Evolutionary conservation across 345 rosid species (phyloP), one percentile per base, ranked within the genome.

Genomic region (Sapria himalayana): DNA sequence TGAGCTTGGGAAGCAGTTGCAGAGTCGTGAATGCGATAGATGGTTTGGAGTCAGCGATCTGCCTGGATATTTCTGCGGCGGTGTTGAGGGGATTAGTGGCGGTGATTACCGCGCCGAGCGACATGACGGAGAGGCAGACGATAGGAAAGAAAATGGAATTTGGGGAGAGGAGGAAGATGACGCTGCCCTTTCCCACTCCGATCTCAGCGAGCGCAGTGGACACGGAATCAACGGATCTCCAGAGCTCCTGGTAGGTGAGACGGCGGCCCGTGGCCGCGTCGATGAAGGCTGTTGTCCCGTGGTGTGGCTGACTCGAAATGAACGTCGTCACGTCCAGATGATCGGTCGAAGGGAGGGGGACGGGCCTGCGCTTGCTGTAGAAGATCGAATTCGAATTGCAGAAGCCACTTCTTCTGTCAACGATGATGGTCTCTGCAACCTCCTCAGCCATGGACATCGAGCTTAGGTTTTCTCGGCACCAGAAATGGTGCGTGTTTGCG

Each of bases 101-200:
- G 56, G 85, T 85, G 63, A 86, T 76, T 19, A 86, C 41, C 18
- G 97, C 94, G 38, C 94, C 97, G 20, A 86, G 68, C 1, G 91
- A 86, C 92, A 86, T 72, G 12, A 81, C 92, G 43, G 97, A 71
- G 63, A 81, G 92, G 42, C 85, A 81, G n/a, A 81, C 78, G 43
- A 81, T 42, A 20, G 97, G 97, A 67, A 86, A 81, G 50, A 59
- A 58, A 40, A 81, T 60, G 36, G 97, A 86, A 54, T 86, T 86
- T 0, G 97, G 92, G 4, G 97, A 76, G 43, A 86, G 89, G 50
- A 81, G 73, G 40, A 81, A 74, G 55, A 86, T 43, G 42, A 81
- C 92, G 34, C 78, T 51, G 9, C 94, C 94, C 25, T 86, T 86
- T 25, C 85, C 74, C 35, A 81, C 57, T 14, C 97, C 94, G 65